phyloP scores from a whole-genome alignment of 257 asterid genomes.

The Salvia splendens region DNA sequence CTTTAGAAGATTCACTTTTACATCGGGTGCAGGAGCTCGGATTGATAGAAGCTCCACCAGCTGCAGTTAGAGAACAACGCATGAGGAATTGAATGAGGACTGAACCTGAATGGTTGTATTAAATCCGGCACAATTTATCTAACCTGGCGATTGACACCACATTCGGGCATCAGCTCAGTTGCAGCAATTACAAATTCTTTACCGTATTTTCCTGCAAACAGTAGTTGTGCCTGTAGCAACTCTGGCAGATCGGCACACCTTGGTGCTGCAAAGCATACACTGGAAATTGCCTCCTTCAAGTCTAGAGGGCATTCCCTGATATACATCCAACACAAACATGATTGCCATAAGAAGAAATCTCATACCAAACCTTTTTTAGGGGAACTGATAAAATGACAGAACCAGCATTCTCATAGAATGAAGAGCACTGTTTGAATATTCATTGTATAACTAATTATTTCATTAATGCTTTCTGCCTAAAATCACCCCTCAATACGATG shows the following conservation, averaged over 20 bases:
- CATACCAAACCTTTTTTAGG: conserved; percentile 5
- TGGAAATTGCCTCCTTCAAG: conserved; percentile 95
- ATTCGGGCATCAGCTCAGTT: conserved; percentile 92
- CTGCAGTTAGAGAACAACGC: conserved; percentile 38
- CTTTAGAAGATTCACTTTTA: conserved; percentile 79
- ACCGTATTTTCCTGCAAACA: conserved; percentile 84
- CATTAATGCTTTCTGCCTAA: not conserved
- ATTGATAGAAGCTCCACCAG: conserved; percentile 80
- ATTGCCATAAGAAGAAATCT: conserved; percentile 8
- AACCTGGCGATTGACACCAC: conserved; percentile 99
- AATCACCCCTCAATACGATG: not conserved
- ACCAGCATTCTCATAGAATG: not conserved
- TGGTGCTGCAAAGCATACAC: conserved; percentile 97
- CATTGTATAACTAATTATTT: not conserved
- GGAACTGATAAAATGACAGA: conserved; percentile 15
- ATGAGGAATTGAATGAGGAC: conserved; percentile 18
- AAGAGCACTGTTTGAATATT: conserved; percentile 4
- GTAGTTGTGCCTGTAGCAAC: conserved; percentile 72
- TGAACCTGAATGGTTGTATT: not conserved
- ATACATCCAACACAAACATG: conserved; percentile 10
- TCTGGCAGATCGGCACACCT: conserved; percentile 95
- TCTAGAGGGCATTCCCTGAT: conserved; percentile 96
- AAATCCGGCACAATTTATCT: conserved; percentile 4
- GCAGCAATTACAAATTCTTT: conserved; percentile 85
- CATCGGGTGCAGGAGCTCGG: conserved; percentile 92